Conservation (phyloP, 352 stramenopile species). For the Hyaloperonospora arabidopsidis region DNA sequence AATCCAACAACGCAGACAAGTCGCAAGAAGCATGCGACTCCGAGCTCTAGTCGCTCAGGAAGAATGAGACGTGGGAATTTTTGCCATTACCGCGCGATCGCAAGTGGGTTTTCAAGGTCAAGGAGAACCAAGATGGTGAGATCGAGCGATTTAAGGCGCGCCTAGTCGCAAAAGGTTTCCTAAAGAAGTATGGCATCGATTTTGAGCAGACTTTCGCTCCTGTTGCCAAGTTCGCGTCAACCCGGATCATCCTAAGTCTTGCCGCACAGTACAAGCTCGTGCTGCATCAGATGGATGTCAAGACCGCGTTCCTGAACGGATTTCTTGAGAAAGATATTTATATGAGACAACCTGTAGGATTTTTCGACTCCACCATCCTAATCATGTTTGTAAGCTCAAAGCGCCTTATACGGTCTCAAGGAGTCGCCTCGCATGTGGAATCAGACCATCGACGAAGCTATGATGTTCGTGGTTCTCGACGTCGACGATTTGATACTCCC, state of each 20-base stretch:
- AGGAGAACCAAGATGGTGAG: conserved; percentile 12
- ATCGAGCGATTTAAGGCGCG: no score
- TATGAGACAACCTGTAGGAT: neutral
- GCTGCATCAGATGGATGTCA: neutral
- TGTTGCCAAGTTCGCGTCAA: no score
- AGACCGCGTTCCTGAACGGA: neutral
- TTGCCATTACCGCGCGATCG: conserved; percentile 5
- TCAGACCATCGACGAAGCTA: conserved; percentile 3
- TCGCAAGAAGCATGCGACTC: conserved; percentile 7
- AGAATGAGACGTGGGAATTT: conserved; percentile 11
- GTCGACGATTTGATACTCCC: neutral
- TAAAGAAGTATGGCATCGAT: neutral
- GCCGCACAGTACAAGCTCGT: neutral
- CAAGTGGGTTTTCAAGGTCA: conserved; percentile 11
- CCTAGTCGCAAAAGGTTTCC: neutral
- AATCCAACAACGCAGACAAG: neutral
- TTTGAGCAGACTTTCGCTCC: no score
- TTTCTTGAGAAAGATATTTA: neutral
- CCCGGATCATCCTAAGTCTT: neutral
- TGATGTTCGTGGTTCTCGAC: neutral
- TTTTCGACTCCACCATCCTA: no score
- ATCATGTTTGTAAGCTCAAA: neutral
- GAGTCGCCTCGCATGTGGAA: neutral
- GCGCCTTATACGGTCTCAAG: neutral
- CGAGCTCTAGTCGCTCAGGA: conserved; percentile 9